Percentiles rank a stretch among this genome's conserved stretches.
Conservation (phyloP, 352 stramenopile genomes). For the Hyaloperonospora brassicae region DNA sequence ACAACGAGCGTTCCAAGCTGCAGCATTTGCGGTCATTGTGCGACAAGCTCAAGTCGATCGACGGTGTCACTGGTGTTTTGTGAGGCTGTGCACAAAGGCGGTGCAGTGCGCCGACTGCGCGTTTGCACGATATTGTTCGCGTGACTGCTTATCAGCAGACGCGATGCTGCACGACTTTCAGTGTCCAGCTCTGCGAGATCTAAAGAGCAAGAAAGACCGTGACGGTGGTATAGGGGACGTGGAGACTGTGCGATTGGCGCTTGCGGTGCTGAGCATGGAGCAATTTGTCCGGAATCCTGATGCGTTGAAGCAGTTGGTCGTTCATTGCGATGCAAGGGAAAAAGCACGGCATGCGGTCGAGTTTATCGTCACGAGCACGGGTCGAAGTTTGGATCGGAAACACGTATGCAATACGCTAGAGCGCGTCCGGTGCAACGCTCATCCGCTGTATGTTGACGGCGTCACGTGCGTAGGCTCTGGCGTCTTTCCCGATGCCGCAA, state of each 20-base stretch:
- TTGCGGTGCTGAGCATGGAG: slow-evolving; percentile 58
- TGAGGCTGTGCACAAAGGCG: slow-evolving; percentile 31
- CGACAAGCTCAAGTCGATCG: slow-evolving; percentile 19
- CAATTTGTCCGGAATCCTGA: slow-evolving; percentile 30
- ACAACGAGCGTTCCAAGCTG: slow-evolving; percentile 28
- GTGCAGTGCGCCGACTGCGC: slow-evolving; percentile 44
- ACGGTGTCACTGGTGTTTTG: slow-evolving; percentile 62
- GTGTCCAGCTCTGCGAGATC: slow-evolving; percentile 26
- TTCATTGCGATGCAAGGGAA: slow-evolving; percentile 6
- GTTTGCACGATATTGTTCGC: slow-evolving; percentile 50
- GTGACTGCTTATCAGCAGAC: slow-evolving; percentile 37
- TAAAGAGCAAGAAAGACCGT: slow-evolving; percentile 7
- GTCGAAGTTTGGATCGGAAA: slow-evolving; percentile 6
- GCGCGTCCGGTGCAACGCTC: slow-evolving; percentile 47
- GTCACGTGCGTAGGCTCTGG: slow-evolving; percentile 34
- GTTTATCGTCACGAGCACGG: slow-evolving; percentile 12
- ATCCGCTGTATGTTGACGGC: slow-evolving; percentile 43
- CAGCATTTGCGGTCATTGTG: slow-evolving; percentile 48
- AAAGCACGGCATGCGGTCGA: slow-evolving; percentile 3
- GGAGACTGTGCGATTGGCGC: slow-evolving; percentile 39
- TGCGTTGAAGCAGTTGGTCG: slow-evolving; percentile 23
- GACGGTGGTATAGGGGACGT: slow-evolving; percentile 13
- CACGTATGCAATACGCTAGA: slow-evolving; percentile 34
- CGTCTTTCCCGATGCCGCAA: slow-evolving; percentile 60
- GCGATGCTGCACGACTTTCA: slow-evolving; percentile 42